These are phyloP conservation scores for Candida oleophila DNA, from an alignment of 805 yeast species.

Conservation along the genomic window DNA sequence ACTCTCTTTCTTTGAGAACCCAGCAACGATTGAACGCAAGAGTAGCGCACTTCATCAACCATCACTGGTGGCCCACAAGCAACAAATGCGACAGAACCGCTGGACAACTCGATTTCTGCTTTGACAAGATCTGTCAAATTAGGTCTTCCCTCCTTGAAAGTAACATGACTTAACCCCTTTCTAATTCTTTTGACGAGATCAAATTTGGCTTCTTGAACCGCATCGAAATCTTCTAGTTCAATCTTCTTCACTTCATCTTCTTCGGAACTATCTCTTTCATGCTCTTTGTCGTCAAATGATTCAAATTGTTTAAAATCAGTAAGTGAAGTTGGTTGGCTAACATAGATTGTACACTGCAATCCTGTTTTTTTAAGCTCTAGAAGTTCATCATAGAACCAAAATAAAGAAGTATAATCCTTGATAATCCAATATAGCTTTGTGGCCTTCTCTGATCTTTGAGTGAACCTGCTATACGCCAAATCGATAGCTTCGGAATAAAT, in stretches of 20 bases:
- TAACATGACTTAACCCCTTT: slow-evolving; percentile 28
- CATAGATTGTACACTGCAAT: slow-evolving; percentile 15
- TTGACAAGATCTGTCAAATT: slow-evolving; percentile 37
- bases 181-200: not conserved
- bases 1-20: slow-evolving; percentile 43
- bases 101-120: slow-evolving; percentile 32
- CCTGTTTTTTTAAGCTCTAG: slow-evolving; percentile 11
- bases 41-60: slow-evolving; percentile 55
- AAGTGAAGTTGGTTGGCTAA: slow-evolving; percentile 15
- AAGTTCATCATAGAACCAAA: slow-evolving; percentile 43
- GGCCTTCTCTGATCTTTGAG: slow-evolving; percentile 11
- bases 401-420: slow-evolving; percentile 45
- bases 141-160: slow-evolving; percentile 50
- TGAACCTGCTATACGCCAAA: slow-evolving; percentile 21
- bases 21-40: slow-evolving; percentile 43
- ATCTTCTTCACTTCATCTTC: not conserved
- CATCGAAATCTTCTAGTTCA: not conserved
- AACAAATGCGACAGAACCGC: slow-evolving; percentile 50
- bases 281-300: not conserved
- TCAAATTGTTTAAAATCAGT: not conserved
- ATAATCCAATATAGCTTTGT: slow-evolving; percentile 59
- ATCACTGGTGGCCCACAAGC: slow-evolving; percentile 63
- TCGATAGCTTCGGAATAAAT: slow-evolving; percentile 39
- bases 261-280: not conserved
- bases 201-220: not conserved